phyloP scores from a whole-genome alignment of 352 stramenopile species.

The Phytophthora brassicae region DNA sequence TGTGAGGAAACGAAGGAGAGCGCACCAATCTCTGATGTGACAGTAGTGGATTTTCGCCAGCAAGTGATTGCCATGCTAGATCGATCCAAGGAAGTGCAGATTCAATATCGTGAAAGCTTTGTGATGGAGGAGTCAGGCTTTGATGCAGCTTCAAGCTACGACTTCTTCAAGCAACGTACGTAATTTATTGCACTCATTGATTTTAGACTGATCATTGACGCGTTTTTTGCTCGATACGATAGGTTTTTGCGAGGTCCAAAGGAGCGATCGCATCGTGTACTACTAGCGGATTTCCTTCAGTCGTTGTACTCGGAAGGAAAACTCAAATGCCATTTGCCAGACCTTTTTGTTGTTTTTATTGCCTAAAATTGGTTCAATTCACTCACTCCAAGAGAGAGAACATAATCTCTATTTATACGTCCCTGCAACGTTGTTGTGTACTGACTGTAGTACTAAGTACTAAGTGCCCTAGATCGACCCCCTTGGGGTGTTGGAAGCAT shows the following conservation, averaged over 20 bases:
- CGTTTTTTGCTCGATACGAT: background rate
- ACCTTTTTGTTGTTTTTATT: background rate
- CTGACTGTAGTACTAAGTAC: too few species aligned
- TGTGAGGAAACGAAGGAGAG: conserved; percentile 6
- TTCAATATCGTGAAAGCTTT: conserved; percentile 52
- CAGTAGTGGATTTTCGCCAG: conserved; percentile 51
- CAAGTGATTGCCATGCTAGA: conserved; percentile 54
- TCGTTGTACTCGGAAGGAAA: conserved; percentile 7
- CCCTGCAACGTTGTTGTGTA: too few species aligned
- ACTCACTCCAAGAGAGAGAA: too few species aligned
- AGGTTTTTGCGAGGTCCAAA: conserved; percentile 38
- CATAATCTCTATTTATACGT: too few species aligned
- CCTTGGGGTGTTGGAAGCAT: conserved; percentile 33
- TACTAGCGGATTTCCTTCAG: conserved; percentile 27
- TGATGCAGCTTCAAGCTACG: conserved; percentile 53
- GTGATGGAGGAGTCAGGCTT: conserved; percentile 48
- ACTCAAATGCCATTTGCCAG: conserved; percentile 25
- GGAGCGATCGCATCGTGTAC: conserved; percentile 28
- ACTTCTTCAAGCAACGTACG: conserved; percentile 76
- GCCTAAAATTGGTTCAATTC: background rate
- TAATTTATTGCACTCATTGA: conserved; percentile 8
- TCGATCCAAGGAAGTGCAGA: conserved; percentile 48
- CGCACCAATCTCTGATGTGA: conserved; percentile 11
- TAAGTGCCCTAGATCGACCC: conserved; percentile 26
- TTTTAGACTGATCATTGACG: background rate